phyloP scores from a whole-genome alignment of 306 rosid species.

The Cucurbita moschata region DNA sequence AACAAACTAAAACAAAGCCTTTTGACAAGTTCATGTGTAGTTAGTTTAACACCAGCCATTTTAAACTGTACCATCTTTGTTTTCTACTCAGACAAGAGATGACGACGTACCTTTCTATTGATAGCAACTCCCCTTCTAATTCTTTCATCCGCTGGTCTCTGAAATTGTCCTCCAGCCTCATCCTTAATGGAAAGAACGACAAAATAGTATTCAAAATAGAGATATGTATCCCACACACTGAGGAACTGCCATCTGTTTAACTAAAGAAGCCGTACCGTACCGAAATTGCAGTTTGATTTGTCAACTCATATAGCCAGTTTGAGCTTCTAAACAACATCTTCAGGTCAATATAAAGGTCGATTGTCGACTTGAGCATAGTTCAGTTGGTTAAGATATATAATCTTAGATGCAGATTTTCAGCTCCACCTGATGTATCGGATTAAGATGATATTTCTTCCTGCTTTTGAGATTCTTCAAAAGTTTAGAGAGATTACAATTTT shows the following conservation, averaged over 20 bases:
- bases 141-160: neutral
- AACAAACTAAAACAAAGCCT: neutral
- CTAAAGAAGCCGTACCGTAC: slow-evolving; percentile 8
- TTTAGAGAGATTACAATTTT: neutral
- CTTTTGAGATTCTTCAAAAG: neutral
- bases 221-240: neutral
- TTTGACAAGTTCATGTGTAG: neutral
- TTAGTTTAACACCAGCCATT: neutral
- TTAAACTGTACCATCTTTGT: neutral
- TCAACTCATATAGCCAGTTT: neutral
- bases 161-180: neutral
- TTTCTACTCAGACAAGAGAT: neutral
- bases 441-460: neutral
- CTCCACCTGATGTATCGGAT: no score
- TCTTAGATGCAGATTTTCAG: no score
- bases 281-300: neutral
- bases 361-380: no score
- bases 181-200: neutral
- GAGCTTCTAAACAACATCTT: neutral
- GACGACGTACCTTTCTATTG: neutral
- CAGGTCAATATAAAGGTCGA: neutral
- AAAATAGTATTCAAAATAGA: neutral
- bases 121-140: neutral
- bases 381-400: neutral
- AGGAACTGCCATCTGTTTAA: slow-evolving; percentile 4